A percentile compares a stretch with the other conserved stretches of the same genome.
phyloP scores from a whole-genome alignment of 1,284 basidiomycete genomes.

The Acaromyces ingoldii region DNA sequence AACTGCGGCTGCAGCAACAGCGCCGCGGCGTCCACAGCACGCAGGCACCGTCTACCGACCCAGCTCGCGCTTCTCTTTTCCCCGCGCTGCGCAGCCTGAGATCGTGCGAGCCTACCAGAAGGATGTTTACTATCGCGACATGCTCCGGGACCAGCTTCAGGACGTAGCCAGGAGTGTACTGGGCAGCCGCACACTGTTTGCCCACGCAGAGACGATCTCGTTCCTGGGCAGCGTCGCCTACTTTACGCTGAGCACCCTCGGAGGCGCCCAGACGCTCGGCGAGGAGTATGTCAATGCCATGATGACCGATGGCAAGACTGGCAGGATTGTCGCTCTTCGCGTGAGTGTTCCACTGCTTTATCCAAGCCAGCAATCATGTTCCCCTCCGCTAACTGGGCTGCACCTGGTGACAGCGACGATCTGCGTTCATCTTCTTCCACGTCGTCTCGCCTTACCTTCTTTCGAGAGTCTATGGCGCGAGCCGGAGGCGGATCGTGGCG shows the following conservation, averaged over 20 bases:
- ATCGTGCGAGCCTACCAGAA: constrained; percentile 53
- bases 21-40: not conserved
- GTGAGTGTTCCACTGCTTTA: constrained; percentile 17
- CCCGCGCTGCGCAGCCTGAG: constrained; percentile 48
- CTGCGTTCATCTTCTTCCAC: constrained; percentile 44
- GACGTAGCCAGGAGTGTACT: constrained; percentile 48
- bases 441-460: constrained; percentile 47
- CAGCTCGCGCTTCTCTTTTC: constrained; percentile 29
- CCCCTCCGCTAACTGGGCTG: too few species aligned
- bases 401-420: constrained; percentile 21
- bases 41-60: constrained; percentile 3
- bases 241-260: constrained; percentile 45
- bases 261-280: constrained; percentile 53
- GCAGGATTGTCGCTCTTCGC: constrained; percentile 32
- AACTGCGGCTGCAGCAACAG: not conserved
- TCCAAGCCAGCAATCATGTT: not conserved
- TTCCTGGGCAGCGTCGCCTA: constrained; percentile 47
- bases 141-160: constrained; percentile 47
- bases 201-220: constrained; percentile 40
- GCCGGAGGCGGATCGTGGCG: constrained; percentile 16
- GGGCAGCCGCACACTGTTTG: constrained; percentile 50
- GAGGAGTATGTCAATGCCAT: constrained; percentile 54
- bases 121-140: constrained; percentile 51
- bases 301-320: constrained; percentile 35
- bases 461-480: constrained; percentile 33